Percentiles rank a stretch among this genome's conserved stretches.
Evolutionary conservation across 805 yeast species (phyloP).

Genomic region (Kodamaea neixiangensis): DNA sequence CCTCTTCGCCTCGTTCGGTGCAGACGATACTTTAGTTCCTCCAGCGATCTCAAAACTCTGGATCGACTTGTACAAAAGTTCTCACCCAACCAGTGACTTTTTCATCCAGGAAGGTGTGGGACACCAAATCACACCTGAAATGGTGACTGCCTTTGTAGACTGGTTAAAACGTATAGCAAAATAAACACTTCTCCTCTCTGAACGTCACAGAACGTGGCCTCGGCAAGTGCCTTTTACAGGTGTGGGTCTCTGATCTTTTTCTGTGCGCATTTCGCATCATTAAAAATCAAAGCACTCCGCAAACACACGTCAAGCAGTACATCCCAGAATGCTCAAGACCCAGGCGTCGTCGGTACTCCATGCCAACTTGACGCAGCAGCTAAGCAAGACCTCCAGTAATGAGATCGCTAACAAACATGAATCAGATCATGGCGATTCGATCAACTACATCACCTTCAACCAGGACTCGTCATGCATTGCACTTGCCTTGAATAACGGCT

Average conservation of each 20-base stretch:
- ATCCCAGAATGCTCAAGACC: conserved; percentile 15
- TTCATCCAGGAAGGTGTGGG: conserved; percentile 32
- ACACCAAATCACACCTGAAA: conserved; percentile 36
- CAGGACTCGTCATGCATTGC: conserved; percentile 87
- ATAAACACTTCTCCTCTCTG: background rate
- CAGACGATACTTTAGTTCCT: conserved; percentile 39
- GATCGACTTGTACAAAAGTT: conserved; percentile 29
- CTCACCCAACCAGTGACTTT: conserved; percentile 26
- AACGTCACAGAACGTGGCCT: too few relatives aligned
- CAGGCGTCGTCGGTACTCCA: conserved; percentile 16
- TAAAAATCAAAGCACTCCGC: background rate
- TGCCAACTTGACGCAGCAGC: conserved; percentile 15
- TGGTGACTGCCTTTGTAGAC: conserved; percentile 32
- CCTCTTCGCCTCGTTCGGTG: conserved; percentile 40
- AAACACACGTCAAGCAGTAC: background rate
- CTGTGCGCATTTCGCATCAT: background rate
- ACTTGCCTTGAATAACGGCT: conserved; percentile 64
- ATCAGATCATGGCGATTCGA: conserved; percentile 20
- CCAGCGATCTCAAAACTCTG: conserved; percentile 32
- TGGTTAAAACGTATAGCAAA: conserved; percentile 26
- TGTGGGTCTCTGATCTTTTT: background rate
- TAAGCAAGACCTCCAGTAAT: conserved; percentile 12
- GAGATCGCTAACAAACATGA: conserved; percentile 13
- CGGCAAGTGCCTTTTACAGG: background rate
- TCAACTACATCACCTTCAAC: conserved; percentile 61